phyloP scores from a whole-genome alignment of 106 monocot genomes.

The Acorus calamus region DNA sequence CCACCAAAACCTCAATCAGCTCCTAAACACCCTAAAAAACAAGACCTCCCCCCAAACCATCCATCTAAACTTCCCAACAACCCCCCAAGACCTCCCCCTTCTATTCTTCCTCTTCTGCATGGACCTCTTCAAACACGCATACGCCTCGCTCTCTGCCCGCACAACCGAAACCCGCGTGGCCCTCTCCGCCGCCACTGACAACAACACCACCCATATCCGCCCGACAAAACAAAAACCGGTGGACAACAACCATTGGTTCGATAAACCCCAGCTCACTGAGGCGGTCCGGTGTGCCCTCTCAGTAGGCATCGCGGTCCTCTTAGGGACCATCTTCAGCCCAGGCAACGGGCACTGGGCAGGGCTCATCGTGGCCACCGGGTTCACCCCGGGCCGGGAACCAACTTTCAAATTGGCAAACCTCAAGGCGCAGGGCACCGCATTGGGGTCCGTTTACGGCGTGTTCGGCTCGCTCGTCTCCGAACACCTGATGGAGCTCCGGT shows the following conservation, averaged over 20 bases:
- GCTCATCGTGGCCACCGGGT: constrained; percentile 42
- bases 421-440: constrained; percentile 54
- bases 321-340: constrained; percentile 43
- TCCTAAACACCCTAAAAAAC: constrained; percentile 19
- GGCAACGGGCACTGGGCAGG: constrained; percentile 46
- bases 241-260: constrained; percentile 7
- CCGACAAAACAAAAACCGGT: constrained; percentile 4
- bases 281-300: constrained; percentile 40
- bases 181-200: constrained; percentile 5
- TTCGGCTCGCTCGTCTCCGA: constrained; percentile 34
- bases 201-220: not conserved
- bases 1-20: constrained; percentile 11
- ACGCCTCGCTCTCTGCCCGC: not conserved
- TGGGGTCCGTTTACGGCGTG: constrained; percentile 55
- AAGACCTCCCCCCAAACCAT: not conserved
- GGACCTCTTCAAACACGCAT: constrained; percentile 15
- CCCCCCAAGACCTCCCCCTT: constrained; percentile 22
- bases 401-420: constrained; percentile 45
- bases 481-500: constrained; percentile 37
- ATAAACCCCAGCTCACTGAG: constrained; percentile 14
- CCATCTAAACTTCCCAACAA: not conserved
- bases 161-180: constrained; percentile 19
- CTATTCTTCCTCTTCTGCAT: constrained; percentile 63
- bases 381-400: constrained; percentile 28
- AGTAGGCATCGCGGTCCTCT: constrained; percentile 32